Evolutionary conservation across 2,329 filamentous ascomycete genomes (phyloP).

Genomic region (Elsinoe batatas): DNA sequence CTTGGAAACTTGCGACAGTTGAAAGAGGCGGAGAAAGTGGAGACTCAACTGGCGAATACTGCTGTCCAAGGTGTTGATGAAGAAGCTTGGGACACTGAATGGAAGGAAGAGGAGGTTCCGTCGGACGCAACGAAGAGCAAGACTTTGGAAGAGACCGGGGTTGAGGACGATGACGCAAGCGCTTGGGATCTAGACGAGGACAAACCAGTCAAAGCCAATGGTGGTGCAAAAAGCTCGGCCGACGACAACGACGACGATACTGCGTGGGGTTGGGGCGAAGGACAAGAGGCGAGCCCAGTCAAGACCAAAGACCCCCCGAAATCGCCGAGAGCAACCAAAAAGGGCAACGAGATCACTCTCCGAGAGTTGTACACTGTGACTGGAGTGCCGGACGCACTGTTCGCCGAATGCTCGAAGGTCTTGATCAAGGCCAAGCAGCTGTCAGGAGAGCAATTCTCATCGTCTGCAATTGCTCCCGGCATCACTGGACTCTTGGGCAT

Average conservation of each 20-base stretch:
- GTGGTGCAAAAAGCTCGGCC: not conserved
- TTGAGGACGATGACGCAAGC: conserved; percentile 40
- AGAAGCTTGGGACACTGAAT: conserved; percentile 68
- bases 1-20: conserved; percentile 55
- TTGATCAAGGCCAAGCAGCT: conserved; percentile 43
- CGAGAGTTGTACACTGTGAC: conserved; percentile 84
- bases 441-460: conserved; percentile 38
- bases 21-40: conserved; percentile 68
- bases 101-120: conserved; percentile 51
- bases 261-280: conserved; percentile 82
- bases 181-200: conserved; percentile 39
- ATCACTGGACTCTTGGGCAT: conserved; percentile 61
- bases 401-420: conserved; percentile 52
- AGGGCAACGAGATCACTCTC: conserved; percentile 48
- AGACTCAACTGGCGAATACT: conserved; percentile 62
- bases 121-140: conserved; percentile 27
- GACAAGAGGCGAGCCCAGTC: conserved; percentile 29
- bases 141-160: conserved; percentile 15
- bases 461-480: conserved; percentile 53
- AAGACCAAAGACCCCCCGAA: conserved; percentile 18
- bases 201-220: not conserved
- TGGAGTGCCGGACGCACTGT: conserved; percentile 69
- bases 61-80: conserved; percentile 32
- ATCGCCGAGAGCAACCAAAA: conserved; percentile 13
- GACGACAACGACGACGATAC: conserved; percentile 27